Percentiles rank a stretch among this genome's conserved stretches.
These are phyloP conservation scores for Cadophora gregata DNA, from an alignment of 2,329 filamentous ascomycete species.

Conservation along the genomic window DNA sequence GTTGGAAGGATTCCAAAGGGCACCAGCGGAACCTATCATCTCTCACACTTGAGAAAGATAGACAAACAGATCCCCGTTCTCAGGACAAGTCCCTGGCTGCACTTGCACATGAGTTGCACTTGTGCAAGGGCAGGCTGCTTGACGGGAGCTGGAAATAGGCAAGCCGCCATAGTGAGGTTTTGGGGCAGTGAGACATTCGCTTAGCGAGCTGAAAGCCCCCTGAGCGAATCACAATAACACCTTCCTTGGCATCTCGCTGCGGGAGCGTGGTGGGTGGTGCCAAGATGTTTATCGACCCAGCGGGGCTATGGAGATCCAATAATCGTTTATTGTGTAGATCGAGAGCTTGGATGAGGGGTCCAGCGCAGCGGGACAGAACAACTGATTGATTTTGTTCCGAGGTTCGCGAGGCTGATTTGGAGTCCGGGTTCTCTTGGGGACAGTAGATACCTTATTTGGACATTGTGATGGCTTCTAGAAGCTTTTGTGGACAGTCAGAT, in stretches of 20 bases:
- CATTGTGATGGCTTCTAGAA: background rate
- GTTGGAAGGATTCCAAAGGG: background rate
- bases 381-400: background rate
- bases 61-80: background rate
- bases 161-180: background rate
- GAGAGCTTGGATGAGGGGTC: background rate
- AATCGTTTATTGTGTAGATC: background rate
- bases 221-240: slow-evolving; percentile 2
- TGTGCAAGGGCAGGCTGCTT: background rate
- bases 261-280: background rate
- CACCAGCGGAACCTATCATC: background rate
- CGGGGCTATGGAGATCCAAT: background rate
- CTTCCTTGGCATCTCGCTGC: background rate
- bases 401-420: slow-evolving; percentile 5
- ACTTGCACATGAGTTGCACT: slow-evolving; percentile 1
- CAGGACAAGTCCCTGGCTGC: background rate
- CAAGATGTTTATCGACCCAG: slow-evolving; percentile 3
- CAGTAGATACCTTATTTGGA: background rate
- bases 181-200: slow-evolving; percentile 13
- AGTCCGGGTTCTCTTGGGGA: background rate
- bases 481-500: background rate
- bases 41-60: background rate
- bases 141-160: slow-evolving; percentile 10
- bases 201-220: slow-evolving; percentile 10
- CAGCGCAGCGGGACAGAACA: background rate